A percentile compares a stretch with the other conserved stretches of the same genome.
phyloP scores from a whole-genome alignment of 1,139 yeast genomes.

The Blastobotrys elegans region DNA sequence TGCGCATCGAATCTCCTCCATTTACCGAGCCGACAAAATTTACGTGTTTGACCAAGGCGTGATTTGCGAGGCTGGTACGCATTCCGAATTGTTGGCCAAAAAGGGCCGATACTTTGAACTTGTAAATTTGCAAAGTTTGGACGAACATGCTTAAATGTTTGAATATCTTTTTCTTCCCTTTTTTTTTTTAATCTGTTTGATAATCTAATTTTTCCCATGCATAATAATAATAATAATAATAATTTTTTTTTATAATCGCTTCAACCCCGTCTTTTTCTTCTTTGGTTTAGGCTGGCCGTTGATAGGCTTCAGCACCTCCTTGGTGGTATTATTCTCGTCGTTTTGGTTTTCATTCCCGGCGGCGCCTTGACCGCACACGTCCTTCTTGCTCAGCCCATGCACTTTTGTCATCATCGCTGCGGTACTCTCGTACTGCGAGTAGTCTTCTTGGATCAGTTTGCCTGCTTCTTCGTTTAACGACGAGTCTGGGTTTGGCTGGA shows the following conservation, averaged over 20 bases:
- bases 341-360: background rate
- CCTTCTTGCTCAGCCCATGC: conserved; percentile 25
- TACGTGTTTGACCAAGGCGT: conserved; percentile 71
- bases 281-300: conserved; percentile 2
- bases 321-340: background rate
- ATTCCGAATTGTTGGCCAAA: conserved; percentile 34
- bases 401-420: conserved; percentile 33
- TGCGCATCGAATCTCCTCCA: conserved; percentile 86
- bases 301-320: conserved; percentile 9
- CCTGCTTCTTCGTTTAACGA: conserved; percentile 36
- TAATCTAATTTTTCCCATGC: background rate
- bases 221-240: background rate
- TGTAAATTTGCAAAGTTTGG: conserved; percentile 37
- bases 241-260: conserved; percentile 9
- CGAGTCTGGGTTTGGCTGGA: conserved; percentile 36
- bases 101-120: conserved; percentile 39
- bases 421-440: conserved; percentile 27
- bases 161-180: background rate
- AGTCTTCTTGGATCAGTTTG: conserved; percentile 31
- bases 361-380: conserved; percentile 10
- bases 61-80: conserved; percentile 67
- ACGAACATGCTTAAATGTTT: conserved; percentile 13
- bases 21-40: conserved; percentile 87
- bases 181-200: background rate
- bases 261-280: conserved; percentile 16